A percentile compares a stretch with the other conserved stretches of the same genome.
phyloP scores from a whole-genome alignment of 2,329 filamentous ascomycete species.

The Ophiostoma montium region DNA sequence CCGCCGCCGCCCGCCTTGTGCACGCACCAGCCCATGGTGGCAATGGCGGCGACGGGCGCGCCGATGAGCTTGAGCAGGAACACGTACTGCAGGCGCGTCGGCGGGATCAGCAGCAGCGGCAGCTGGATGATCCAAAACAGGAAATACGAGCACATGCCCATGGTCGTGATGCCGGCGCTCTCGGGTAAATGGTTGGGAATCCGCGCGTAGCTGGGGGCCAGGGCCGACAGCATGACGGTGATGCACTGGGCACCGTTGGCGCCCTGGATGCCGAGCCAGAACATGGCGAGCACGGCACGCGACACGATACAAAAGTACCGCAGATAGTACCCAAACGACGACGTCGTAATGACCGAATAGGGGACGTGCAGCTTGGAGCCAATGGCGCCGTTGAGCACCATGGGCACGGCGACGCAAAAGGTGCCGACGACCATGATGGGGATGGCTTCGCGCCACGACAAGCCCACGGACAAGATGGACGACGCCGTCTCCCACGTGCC shows the following conservation, averaged over 20 bases:
- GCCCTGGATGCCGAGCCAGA: slow-evolving; percentile 27
- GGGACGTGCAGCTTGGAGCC: slow-evolving; percentile 32
- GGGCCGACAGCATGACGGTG: slow-evolving; percentile 19
- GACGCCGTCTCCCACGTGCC: slow-evolving; percentile 17
- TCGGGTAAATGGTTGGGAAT: slow-evolving; percentile 23
- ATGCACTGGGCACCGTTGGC: slow-evolving; percentile 29
- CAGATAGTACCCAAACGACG: slow-evolving; percentile 32
- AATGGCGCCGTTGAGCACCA: slow-evolving; percentile 34
- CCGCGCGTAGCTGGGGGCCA: slow-evolving; percentile 21
- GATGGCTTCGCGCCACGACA: slow-evolving; percentile 31
- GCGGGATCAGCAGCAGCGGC: slow-evolving; percentile 14
- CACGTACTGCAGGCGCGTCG: slow-evolving; percentile 15
- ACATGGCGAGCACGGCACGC: slow-evolving; percentile 25
- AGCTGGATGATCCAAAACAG: slow-evolving; percentile 25
- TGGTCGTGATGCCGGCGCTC: slow-evolving; percentile 24
- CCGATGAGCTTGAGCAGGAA: slow-evolving; percentile 35
- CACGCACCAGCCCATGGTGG: slow-evolving; percentile 49
- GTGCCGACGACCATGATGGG: slow-evolving; percentile 41
- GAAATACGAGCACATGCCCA: slow-evolving; percentile 24
- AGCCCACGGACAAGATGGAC: slow-evolving; percentile 14
- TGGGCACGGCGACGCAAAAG: slow-evolving; percentile 40
- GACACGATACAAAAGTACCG: slow-evolving; percentile 29
- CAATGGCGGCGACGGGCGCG: slow-evolving; percentile 45
- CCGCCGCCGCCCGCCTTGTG: slow-evolving; percentile 39
- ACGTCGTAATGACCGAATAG: slow-evolving; percentile 30